Conservation (phyloP, 805 yeast genomes). For the Priceomyces castillae region DNA sequence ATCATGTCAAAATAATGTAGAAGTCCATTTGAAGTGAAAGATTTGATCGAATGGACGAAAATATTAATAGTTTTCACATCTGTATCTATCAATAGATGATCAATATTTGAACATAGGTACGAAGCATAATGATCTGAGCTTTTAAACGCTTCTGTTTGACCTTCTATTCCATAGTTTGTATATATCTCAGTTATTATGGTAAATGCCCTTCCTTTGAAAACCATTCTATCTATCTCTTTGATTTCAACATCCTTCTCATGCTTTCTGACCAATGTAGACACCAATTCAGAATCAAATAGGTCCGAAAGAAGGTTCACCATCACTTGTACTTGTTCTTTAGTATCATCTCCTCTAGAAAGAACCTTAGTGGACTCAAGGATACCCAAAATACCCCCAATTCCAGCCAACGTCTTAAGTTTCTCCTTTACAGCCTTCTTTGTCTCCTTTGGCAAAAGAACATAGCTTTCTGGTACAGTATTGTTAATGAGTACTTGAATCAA, state of each 20-base stretch:
- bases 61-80: slow-evolving; percentile 8
- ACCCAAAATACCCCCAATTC: slow-evolving; percentile 31
- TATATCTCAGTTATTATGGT: slow-evolving; percentile 24
- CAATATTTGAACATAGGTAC: slow-evolving; percentile 20
- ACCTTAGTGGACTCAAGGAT: slow-evolving; percentile 12
- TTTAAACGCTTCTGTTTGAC: slow-evolving; percentile 7
- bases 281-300: slow-evolving; percentile 14
- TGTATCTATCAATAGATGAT: slow-evolving; percentile 4
- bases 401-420: slow-evolving; percentile 23
- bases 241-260: slow-evolving; percentile 10
- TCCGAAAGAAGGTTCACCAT: slow-evolving; percentile 4
- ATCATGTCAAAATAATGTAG: slow-evolving; percentile 21
- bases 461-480: slow-evolving; percentile 34
- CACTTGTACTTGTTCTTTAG: neutral
- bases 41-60: slow-evolving; percentile 20
- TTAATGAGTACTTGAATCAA: slow-evolving; percentile 25
- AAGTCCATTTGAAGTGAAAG: slow-evolving; percentile 17
- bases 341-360: neutral
- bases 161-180: slow-evolving; percentile 7
- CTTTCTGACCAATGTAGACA: slow-evolving; percentile 6
- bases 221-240: slow-evolving; percentile 36
- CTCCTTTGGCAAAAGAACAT: slow-evolving; percentile 14
- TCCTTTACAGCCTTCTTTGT: slow-evolving; percentile 10
- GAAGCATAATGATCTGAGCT: slow-evolving; percentile 19
- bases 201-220: slow-evolving; percentile 32